Conservation (phyloP, 2,329 filamentous ascomycete genomes). For the Akanthomyces lecanii region DNA sequence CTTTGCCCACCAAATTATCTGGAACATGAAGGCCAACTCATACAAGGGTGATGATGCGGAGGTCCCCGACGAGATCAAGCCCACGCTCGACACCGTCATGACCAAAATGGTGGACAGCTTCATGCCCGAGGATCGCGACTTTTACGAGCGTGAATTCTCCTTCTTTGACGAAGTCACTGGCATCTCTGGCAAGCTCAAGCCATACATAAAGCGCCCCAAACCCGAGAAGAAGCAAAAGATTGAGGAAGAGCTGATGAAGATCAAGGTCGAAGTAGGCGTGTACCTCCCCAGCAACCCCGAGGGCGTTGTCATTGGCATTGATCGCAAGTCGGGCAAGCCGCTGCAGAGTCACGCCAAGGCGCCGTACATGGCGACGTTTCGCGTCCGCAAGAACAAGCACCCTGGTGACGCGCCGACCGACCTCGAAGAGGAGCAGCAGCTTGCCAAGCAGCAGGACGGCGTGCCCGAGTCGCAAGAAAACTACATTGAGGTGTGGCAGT, state of each 20-base stretch:
- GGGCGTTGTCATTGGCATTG: slow-evolving; percentile 94
- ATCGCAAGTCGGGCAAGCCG: slow-evolving; percentile 95
- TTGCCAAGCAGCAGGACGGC: slow-evolving; percentile 8
- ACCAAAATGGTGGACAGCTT: slow-evolving; percentile 78
- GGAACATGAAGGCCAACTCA: slow-evolving; percentile 99
- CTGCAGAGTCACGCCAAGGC: slow-evolving; percentile 97
- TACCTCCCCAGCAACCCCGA: slow-evolving; percentile 97
- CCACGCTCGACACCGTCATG: slow-evolving; percentile 88
- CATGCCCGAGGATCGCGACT: slow-evolving; percentile 69
- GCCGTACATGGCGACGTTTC: slow-evolving; percentile 98
- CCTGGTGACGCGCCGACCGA: slow-evolving; percentile 47
- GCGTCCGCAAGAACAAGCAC: slow-evolving; percentile 76
- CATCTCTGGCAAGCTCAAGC: slow-evolving; percentile 93
- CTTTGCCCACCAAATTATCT: slow-evolving; percentile 98
- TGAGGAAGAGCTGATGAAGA: slow-evolving; percentile 94
- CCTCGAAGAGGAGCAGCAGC: slow-evolving; percentile 32
- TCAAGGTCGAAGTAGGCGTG: slow-evolving; percentile 93
- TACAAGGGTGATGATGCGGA: slow-evolving; percentile 95
- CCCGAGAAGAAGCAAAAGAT: slow-evolving; percentile 99
- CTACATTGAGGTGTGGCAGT: slow-evolving; percentile 95
- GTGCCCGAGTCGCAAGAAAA: slow-evolving; percentile 35
- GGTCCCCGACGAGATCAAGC: slow-evolving; percentile 87
- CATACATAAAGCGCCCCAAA: slow-evolving; percentile 86
- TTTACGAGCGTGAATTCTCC: slow-evolving; percentile 92
- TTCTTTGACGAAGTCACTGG: slow-evolving; percentile 97